Percentiles rank a stretch among this genome's conserved stretches.
Conservation (phyloP, 2,329 filamentous ascomycete species). For the Cercospora zeae-maydis region DNA sequence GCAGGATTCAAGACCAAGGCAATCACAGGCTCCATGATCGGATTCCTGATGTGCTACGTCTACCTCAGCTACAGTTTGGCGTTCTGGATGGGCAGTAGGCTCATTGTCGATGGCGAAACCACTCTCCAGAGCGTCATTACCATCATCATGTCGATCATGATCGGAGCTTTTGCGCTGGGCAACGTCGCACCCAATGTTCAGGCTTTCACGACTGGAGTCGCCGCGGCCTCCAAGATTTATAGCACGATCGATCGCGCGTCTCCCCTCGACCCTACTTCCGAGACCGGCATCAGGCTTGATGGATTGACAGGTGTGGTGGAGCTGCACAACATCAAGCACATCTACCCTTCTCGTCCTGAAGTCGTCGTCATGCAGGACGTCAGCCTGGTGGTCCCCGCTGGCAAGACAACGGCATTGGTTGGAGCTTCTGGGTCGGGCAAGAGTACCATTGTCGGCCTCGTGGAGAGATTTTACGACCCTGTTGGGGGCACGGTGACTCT, state of each 20-base stretch:
- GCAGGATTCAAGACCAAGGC: conserved; percentile 75
- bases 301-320: conserved; percentile 73
- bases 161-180: conserved; percentile 86
- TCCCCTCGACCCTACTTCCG: conserved; percentile 72
- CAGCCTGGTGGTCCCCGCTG: conserved; percentile 73
- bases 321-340: conserved; percentile 79
- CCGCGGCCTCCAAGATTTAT: conserved; percentile 87
- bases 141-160: conserved; percentile 86
- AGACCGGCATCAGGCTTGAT: conserved; percentile 69
- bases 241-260: conserved; percentile 86
- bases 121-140: conserved; percentile 70
- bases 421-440: conserved; percentile 94
- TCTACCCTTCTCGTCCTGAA: conserved; percentile 90
- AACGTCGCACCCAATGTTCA: conserved; percentile 83
- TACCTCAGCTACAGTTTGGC: conserved; percentile 84
- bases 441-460: conserved; percentile 86
- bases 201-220: conserved; percentile 77
- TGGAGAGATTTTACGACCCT: conserved; percentile 92
- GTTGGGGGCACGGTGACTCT: conserved; percentile 74
- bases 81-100: conserved; percentile 83
- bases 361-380: conserved; percentile 85
- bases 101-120: conserved; percentile 63
- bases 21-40: conserved; percentile 72
- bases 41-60: conserved; percentile 75
- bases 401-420: conserved; percentile 89